phyloP scores from a whole-genome alignment of 2,329 filamentous ascomycete genomes.

The Cryphonectria nitschkei region DNA sequence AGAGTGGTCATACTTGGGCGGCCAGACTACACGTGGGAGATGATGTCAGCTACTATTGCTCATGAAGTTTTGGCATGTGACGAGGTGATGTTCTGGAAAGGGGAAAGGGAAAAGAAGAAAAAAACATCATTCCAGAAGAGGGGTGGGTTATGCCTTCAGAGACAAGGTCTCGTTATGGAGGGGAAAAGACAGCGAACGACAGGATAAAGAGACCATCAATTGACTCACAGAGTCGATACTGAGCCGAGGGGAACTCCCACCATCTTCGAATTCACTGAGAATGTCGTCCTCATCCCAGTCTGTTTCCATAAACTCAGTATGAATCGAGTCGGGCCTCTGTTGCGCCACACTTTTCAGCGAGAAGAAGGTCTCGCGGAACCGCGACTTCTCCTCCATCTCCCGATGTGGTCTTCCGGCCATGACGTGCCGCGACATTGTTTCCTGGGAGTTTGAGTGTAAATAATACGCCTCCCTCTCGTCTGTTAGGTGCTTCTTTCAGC shows the following conservation, averaged over 20 bases:
- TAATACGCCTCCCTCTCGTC: neutral
- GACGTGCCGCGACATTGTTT: constrained; percentile 39
- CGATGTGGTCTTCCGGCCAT: constrained; percentile 46
- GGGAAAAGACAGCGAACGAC: neutral
- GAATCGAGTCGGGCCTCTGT: constrained; percentile 67
- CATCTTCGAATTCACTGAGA: constrained; percentile 62
- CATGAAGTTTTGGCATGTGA: neutral
- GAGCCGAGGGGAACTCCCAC: constrained; percentile 63
- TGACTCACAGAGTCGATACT: constrained; percentile 72
- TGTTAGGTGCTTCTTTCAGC: constrained; percentile 22
- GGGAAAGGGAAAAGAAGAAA: too few relatives aligned
- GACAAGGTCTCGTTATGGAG: neutral
- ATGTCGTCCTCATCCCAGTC: constrained; percentile 71
- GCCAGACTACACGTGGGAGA: constrained; percentile 55
- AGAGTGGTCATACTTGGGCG: constrained; percentile 82
- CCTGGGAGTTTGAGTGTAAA: constrained; percentile 35
- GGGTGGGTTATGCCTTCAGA: neutral
- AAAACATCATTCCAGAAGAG: neutral
- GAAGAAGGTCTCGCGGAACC: constrained; percentile 63
- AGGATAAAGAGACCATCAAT: neutral
- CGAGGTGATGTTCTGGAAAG: neutral
- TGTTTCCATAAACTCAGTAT: constrained; percentile 79
- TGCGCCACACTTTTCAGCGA: constrained; percentile 55
- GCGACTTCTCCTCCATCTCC: constrained; percentile 57
- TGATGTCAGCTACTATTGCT: constrained; percentile 28